phyloP scores from a whole-genome alignment of 129 eudicot species.

The Mikania micrantha region DNA sequence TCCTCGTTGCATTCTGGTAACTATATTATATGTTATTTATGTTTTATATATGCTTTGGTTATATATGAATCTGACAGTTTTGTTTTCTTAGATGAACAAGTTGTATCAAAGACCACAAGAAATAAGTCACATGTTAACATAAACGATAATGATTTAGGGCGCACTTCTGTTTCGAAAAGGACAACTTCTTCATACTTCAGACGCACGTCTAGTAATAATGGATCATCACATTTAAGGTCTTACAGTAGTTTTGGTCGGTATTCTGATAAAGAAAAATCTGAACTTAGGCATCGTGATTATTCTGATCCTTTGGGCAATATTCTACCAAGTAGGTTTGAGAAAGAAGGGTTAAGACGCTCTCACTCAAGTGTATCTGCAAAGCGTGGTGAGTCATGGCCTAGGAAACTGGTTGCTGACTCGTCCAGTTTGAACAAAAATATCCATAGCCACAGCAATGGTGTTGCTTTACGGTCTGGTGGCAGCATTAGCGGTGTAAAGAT shows the following conservation, averaged over 20 bases:
- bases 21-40: background rate
- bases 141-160: background rate
- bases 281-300: background rate
- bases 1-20: background rate
- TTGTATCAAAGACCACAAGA: background rate
- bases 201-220: background rate
- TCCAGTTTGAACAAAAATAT: background rate
- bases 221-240: background rate
- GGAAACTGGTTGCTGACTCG: background rate
- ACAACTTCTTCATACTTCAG: background rate
- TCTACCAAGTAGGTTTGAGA: background rate
- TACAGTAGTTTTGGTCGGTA: background rate
- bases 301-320: background rate
- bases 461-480: background rate
- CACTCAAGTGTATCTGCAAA: background rate
- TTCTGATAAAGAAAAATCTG: background rate
- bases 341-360: background rate
- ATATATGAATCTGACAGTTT: background rate
- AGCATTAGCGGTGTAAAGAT: background rate
- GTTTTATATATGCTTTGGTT: background rate
- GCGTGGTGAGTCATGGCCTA: background rate
- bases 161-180: background rate
- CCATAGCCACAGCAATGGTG: background rate
- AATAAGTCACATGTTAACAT: background rate
- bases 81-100: background rate